Percentiles rank a stretch among this genome's conserved stretches.
Conservation (phyloP, 1,284 basidiomycete genomes). For the Filobasidium uniguttulatum region DNA sequence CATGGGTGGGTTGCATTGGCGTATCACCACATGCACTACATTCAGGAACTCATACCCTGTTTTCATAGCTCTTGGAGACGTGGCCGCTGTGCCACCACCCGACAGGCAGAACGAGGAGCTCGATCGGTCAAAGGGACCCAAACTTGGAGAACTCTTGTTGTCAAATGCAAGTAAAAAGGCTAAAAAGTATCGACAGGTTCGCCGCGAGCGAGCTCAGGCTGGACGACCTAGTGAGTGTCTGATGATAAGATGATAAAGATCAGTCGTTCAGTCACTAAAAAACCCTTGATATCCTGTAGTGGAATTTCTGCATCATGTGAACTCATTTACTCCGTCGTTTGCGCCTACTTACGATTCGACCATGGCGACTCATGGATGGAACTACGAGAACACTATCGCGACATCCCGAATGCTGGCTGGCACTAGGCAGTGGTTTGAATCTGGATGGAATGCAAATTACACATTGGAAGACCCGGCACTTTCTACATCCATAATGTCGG, state of each 20-base stretch:
- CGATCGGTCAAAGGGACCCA: neutral
- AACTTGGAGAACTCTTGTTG: neutral
- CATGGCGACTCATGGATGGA: constrained; percentile 5
- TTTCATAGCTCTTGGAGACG: neutral
- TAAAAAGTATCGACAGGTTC: neutral
- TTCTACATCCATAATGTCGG: neutral
- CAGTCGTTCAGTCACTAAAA: neutral
- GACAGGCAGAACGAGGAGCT: neutral
- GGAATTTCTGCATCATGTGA: constrained; percentile 1
- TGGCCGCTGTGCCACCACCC: neutral
- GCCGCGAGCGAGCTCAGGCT: neutral
- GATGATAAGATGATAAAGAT: neutral
- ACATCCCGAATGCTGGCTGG: neutral
- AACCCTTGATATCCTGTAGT: constrained; percentile 4
- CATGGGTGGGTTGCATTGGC: constrained; percentile 2
- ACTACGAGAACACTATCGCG: constrained; percentile 7
- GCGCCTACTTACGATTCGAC: constrained; percentile 15
- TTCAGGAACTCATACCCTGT: neutral
- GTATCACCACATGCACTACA: neutral
- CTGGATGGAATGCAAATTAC: constrained; percentile 1
- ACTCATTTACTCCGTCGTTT: constrained; percentile 14
- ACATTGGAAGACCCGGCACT: neutral
- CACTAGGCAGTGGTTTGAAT: constrained; percentile 2
- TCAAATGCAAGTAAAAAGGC: neutral
- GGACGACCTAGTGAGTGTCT: neutral